phyloP scores from a whole-genome alignment of 305 asterid genomes.

The Fraxinus angustifolia region DNA sequence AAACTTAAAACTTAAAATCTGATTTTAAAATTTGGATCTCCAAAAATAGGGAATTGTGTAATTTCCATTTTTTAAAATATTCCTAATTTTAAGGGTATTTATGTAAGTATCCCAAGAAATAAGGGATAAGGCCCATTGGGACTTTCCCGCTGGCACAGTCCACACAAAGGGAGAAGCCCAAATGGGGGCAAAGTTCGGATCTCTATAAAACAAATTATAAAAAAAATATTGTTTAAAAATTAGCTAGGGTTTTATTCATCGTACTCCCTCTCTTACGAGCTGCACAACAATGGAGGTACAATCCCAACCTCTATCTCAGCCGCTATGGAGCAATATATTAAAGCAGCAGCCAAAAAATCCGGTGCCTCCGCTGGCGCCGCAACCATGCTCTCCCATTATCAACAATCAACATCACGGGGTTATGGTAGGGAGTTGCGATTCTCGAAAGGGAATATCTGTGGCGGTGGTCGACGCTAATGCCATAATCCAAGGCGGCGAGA shows the following conservation, averaged over 20 bases:
- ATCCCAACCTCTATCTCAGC: constrained; percentile 37
- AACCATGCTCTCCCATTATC: neutral
- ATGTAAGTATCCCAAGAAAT: too few species aligned
- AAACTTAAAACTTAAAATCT: too few species aligned
- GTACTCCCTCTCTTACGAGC: neutral
- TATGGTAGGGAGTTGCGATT: constrained; percentile 67
- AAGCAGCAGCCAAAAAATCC: constrained; percentile 33
- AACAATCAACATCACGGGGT: constrained; percentile 20
- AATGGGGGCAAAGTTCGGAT: neutral
- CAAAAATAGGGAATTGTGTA: too few species aligned
- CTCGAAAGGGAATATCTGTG: constrained; percentile 73
- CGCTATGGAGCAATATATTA: constrained; percentile 60
- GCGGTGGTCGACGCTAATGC: constrained; percentile 98
- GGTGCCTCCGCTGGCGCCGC: constrained; percentile 14
- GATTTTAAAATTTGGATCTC: too few species aligned
- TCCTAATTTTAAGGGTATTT: too few species aligned
- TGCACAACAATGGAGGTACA: constrained; percentile 51
- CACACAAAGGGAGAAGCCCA: neutral
- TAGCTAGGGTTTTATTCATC: constrained; percentile 39
- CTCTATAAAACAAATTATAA: neutral
- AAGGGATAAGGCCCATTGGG: too few species aligned
- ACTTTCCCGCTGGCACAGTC: neutral
- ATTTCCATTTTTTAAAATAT: too few species aligned
- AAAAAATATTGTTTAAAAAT: too few species aligned
- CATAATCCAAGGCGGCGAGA: constrained; percentile 75